A percentile compares a stretch with the other conserved stretches of the same genome.
Evolutionary conservation across 2,329 filamentous ascomycete genomes (phyloP).

Genomic region (Cordyceps fumosorosea): DNA sequence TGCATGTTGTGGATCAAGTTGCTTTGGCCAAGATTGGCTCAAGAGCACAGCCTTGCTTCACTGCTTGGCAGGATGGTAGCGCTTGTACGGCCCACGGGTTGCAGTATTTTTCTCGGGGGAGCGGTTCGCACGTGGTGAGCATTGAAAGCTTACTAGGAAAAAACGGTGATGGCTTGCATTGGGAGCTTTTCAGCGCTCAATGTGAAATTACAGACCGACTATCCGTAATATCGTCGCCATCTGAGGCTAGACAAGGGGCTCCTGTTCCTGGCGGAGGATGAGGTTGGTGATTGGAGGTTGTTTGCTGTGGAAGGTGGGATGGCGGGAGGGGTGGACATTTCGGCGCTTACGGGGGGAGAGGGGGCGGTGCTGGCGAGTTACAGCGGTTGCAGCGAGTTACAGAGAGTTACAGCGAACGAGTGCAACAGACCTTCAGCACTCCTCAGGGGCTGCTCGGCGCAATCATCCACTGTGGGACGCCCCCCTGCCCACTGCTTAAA

Average conservation of each 20-base stretch:
- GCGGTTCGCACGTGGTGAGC: background rate
- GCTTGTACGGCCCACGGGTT: no score
- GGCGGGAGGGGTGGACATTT: background rate
- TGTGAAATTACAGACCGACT: slow-evolving; percentile 8
- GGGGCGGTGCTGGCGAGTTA: background rate
- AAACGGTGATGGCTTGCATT: background rate
- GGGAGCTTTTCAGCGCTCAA: background rate
- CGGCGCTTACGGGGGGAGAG: background rate
- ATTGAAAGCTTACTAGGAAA: background rate
- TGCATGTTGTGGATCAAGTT: background rate
- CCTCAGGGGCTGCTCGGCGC: background rate
- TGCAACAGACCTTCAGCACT: background rate
- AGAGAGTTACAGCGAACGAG: background rate
- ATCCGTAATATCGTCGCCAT: slow-evolving; percentile 2
- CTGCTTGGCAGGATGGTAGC: background rate
- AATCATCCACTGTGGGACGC: slow-evolving; percentile 6
- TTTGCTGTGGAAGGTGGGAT: background rate
- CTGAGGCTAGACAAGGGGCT: slow-evolving; percentile 3
- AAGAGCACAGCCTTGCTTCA: background rate
- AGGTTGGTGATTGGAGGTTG: background rate
- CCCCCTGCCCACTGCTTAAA: background rate
- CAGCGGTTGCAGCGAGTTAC: background rate
- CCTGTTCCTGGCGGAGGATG: background rate
- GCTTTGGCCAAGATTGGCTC: background rate
- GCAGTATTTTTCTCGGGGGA: no score